These are phyloP conservation scores for Annona squamosa DNA, from an alignment of 164 flowering plant genomes.

Conservation along the genomic window DNA sequence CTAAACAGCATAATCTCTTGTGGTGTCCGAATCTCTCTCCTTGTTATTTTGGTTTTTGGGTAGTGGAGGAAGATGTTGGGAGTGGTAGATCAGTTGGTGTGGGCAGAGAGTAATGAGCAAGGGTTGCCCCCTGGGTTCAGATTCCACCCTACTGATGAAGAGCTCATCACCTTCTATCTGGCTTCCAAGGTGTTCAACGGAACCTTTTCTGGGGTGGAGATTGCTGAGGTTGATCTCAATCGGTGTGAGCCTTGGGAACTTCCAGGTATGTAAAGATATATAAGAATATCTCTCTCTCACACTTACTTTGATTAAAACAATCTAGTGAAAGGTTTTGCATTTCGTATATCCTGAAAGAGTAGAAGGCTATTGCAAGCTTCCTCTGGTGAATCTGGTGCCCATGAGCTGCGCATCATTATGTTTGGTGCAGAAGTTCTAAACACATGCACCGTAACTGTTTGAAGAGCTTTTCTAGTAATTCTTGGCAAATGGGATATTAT, in stretches of 20 bases:
- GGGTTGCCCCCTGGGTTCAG: constrained; percentile 86
- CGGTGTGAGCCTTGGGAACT: constrained; percentile 88
- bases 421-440: too few relatives aligned
- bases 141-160: constrained; percentile 92
- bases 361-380: too few relatives aligned
- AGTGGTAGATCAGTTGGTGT: constrained; percentile 30
- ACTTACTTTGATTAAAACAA: not conserved
- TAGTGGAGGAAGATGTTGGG: constrained; percentile 24
- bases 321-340: too few relatives aligned
- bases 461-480: too few relatives aligned
- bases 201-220: constrained; percentile 39
- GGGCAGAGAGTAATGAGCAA: constrained; percentile 37
- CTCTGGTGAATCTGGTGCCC: too few relatives aligned
- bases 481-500: too few relatives aligned
- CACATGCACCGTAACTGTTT: too few relatives aligned
- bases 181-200: constrained; percentile 71
- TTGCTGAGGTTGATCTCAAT: constrained; percentile 77
- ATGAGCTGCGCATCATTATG: too few relatives aligned
- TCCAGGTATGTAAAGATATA: constrained; percentile 43
- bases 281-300: not conserved
- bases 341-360: too few relatives aligned
- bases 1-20: not conserved
- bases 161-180: constrained; percentile 70
- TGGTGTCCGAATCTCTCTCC: not conserved
- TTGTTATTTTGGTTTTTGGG: not conserved